Evolutionary conservation across 1,284 basidiomycete genomes (phyloP), one percentile per base, ranked within the genome.

Genomic region (Ceratobasidium sp.): DNA sequence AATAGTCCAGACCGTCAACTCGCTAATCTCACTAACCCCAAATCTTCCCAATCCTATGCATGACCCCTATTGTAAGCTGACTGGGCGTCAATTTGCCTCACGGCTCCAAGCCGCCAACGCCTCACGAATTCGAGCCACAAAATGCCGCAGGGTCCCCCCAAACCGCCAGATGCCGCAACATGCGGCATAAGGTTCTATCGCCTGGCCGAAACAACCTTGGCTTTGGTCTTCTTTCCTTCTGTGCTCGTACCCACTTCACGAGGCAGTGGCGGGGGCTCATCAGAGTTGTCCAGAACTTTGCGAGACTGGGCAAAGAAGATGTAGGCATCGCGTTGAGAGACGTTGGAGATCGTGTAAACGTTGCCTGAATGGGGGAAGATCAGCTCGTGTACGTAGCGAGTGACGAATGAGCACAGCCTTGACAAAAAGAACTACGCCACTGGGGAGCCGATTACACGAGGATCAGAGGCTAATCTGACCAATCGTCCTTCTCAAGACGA

Each of bases 241-340:
- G 40, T 40, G 20, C 61, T 76, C n/a, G 40, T 42, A 9, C 44
- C 20, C 33, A 38, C 20, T 40, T 56, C 67, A 5, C 54, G 73
- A 2, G 73, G 73, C 9, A 76, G 67, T 57, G 77, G 70, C 33
- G 76, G 61, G 40, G 80, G 79, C 44, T 86, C 86, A 40, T 81
- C 82, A 68, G 88, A 86, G 42, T 83, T 85, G 9, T 82, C 84
- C 7, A 85, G 84, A 73, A 94, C 86, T 85, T 94, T 94, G 50
- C 96, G 91, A 0, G 94, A 94, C 86, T 99, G 98, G 0, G 96
- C 92, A 85, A 99, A 99, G 87, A 97, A 97, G 9, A 99, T 85
- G 82, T 90, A 91, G 13, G 93, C 94, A 68, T 94, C 92, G 42
- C 94, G 90, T 59, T 93, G 88, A 23, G 90, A 91, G 28, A 97